Conservation (phyloP, 129 eudicot species). For the Lactuca sativa region DNA sequence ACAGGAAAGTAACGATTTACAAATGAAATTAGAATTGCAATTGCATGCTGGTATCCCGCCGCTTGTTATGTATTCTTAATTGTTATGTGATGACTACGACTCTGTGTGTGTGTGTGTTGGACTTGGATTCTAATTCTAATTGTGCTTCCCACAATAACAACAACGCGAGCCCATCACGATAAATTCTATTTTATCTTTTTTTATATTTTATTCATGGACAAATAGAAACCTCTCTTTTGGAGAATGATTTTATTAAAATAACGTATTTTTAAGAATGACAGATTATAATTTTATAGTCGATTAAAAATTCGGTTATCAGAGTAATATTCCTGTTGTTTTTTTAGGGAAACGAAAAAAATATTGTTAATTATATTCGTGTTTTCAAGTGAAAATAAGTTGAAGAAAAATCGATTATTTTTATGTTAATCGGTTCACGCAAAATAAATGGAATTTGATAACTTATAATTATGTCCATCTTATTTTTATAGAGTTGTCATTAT, state of each 20-base stretch:
- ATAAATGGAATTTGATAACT: too few relatives aligned
- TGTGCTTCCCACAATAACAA: too few relatives aligned
- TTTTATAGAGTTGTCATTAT: too few relatives aligned
- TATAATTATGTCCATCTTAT: too few relatives aligned
- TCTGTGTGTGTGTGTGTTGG: constrained; percentile 9
- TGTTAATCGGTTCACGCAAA: background rate
- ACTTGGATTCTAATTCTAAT: constrained; percentile 5
- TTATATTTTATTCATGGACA: background rate
- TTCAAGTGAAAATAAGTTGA: too few relatives aligned
- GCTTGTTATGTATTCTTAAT: constrained; percentile 30
- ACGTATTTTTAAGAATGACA: too few relatives aligned
- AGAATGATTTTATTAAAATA: too few relatives aligned
- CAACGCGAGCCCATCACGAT: background rate
- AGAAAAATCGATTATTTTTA: background rate
- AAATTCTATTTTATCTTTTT: too few relatives aligned
- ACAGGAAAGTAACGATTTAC: constrained; percentile 6
- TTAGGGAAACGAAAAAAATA: background rate
- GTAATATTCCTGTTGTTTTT: too few relatives aligned
- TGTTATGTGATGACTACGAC: constrained; percentile 16
- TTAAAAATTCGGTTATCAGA: too few relatives aligned
- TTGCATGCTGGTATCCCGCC: constrained; percentile 51
- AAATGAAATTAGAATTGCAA: constrained; percentile 9
- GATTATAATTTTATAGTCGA: too few relatives aligned
- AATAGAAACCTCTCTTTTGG: background rate
- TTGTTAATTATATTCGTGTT: too few relatives aligned